phyloP scores from a whole-genome alignment of 2,329 filamentous ascomycete genomes.

The Cytospora schulzeri region DNA sequence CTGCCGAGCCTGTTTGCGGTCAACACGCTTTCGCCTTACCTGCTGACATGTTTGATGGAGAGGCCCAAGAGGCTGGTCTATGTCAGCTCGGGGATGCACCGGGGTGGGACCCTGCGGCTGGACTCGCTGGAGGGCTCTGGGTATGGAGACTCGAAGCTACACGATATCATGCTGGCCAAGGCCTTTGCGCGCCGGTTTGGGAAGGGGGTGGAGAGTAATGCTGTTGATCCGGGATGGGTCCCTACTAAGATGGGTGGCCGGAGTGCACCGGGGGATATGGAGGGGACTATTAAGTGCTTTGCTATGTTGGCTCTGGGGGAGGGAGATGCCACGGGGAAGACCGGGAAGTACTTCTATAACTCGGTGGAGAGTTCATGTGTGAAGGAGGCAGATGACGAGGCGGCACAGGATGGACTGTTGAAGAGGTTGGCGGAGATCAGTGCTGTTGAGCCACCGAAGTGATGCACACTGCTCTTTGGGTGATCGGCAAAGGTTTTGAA shows the following conservation, averaged over 20 bases:
- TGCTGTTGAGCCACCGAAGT: constrained; percentile 28
- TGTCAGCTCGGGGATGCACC: constrained; percentile 54
- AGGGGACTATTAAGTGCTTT: constrained; percentile 50
- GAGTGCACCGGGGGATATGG: constrained; percentile 49
- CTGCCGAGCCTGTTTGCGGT: constrained; percentile 55
- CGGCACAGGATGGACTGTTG: constrained; percentile 48
- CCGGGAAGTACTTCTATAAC: constrained; percentile 44
- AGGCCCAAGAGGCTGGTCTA: constrained; percentile 53
- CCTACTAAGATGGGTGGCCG: constrained; percentile 56
- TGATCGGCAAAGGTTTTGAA: neutral
- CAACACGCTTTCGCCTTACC: constrained; percentile 60
- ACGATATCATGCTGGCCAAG: constrained; percentile 57
- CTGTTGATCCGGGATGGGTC: constrained; percentile 57
- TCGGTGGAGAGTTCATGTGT: constrained; percentile 34
- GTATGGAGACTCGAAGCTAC: constrained; percentile 59
- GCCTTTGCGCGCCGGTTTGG: constrained; percentile 51
- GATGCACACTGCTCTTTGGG: neutral
- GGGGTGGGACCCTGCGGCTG: constrained; percentile 49
- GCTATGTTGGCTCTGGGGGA: constrained; percentile 48
- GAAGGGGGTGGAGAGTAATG: constrained; percentile 45
- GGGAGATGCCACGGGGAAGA: constrained; percentile 34
- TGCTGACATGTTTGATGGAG: constrained; percentile 54
- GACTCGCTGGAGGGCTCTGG: constrained; percentile 42
- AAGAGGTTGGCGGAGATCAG: constrained; percentile 37
- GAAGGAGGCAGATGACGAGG: constrained; percentile 40